Conservation (phyloP, 1,284 basidiomycete genomes). For the Termitomyces sp. region DNA sequence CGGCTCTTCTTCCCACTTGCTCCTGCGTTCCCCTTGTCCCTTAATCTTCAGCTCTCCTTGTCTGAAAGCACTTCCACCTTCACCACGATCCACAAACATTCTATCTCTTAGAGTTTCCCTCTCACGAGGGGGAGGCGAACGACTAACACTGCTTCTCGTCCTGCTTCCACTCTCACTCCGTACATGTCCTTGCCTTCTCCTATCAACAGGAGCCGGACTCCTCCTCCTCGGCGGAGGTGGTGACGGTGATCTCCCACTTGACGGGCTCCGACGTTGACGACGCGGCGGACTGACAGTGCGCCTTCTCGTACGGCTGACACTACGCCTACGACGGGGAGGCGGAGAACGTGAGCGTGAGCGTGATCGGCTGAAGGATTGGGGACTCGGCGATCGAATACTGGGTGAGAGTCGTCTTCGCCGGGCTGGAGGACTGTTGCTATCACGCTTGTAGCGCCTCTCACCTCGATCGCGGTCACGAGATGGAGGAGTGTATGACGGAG, state of each 20-base stretch:
- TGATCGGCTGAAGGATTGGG: slow-evolving; percentile 34
- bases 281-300: slow-evolving; percentile 30
- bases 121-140: slow-evolving; percentile 6
- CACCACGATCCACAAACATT: slow-evolving; percentile 44
- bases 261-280: slow-evolving; percentile 27
- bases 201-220: slow-evolving; percentile 15
- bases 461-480: slow-evolving; percentile 27
- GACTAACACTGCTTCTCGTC: slow-evolving; percentile 16
- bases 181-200: slow-evolving; percentile 5
- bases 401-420: slow-evolving; percentile 49
- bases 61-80: slow-evolving; percentile 10
- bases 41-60: slow-evolving; percentile 61
- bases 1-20: slow-evolving; percentile 40
- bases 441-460: slow-evolving; percentile 30
- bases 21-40: slow-evolving; percentile 58
- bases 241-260: slow-evolving; percentile 20
- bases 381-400: slow-evolving; percentile 24
- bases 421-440: slow-evolving; percentile 55
- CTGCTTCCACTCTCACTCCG: slow-evolving; percentile 22
- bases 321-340: slow-evolving; percentile 27
- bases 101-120: slow-evolving; percentile 19
- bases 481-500: slow-evolving; percentile 42
- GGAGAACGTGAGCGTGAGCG: slow-evolving; percentile 31
- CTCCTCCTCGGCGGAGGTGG: slow-evolving; percentile 18
- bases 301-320: slow-evolving; percentile 27